Percentiles rank a stretch among this genome's conserved stretches.
Conservation (phyloP, 129 eudicot genomes). For the Escallonia herrerae region DNA sequence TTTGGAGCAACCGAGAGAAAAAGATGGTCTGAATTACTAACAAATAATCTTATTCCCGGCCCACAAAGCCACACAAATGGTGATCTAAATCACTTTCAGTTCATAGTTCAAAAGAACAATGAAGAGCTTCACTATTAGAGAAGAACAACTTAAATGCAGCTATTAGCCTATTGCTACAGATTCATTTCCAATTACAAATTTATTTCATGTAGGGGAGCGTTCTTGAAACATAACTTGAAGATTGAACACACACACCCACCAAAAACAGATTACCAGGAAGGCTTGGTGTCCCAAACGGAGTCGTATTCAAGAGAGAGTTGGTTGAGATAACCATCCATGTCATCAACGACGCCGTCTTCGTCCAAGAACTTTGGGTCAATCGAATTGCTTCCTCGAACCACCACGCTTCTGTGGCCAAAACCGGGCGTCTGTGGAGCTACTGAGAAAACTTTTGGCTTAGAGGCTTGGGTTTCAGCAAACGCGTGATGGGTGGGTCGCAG, state of each 20-base stretch:
- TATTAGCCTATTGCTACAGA: no score
- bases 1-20: no score
- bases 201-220: not conserved
- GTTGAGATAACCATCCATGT: slow-evolving; percentile 86
- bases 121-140: no score
- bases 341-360: slow-evolving; percentile 74
- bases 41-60: no score
- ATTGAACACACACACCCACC: not conserved
- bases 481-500: slow-evolving; percentile 18
- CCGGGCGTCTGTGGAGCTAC: slow-evolving; percentile 3
- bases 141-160: no score
- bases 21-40: no score
- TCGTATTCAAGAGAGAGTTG: slow-evolving; percentile 87
- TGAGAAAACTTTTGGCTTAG: slow-evolving; percentile 5
- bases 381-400: slow-evolving; percentile 31
- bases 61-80: no score
- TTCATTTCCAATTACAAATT: not conserved
- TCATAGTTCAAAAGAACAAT: no score
- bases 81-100: no score
- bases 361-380: slow-evolving; percentile 35
- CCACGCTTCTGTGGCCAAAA: slow-evolving; percentile 21
- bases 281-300: slow-evolving; percentile 98
- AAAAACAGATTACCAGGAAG: slow-evolving; percentile 43
- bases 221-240: not conserved
- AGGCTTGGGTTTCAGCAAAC: slow-evolving; percentile 11